These are phyloP conservation scores for Talaromyces borbonicus DNA, from an alignment of 495 filamentous ascomycete species.

Conservation along the genomic window DNA sequence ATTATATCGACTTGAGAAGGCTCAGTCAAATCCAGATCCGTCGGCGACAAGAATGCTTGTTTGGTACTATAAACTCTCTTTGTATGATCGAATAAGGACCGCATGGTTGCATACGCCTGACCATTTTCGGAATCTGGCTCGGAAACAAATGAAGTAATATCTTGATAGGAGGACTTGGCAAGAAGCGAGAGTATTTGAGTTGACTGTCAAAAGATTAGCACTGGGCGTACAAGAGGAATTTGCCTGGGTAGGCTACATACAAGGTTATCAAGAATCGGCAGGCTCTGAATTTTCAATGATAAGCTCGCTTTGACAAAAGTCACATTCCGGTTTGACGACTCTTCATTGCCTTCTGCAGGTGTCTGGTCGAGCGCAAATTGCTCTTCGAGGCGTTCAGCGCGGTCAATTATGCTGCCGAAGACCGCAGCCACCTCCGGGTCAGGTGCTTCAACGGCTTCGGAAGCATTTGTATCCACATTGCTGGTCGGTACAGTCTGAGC, in stretches of 20 bases:
- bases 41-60: constrained; percentile 58
- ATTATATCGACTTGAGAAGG: constrained; percentile 63
- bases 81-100: constrained; percentile 70
- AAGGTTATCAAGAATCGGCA: constrained; percentile 65
- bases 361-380: constrained; percentile 32
- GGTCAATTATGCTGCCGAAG: constrained; percentile 36
- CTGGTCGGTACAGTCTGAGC: background rate
- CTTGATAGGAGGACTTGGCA: constrained; percentile 56
- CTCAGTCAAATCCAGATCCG: constrained; percentile 62
- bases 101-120: constrained; percentile 71
- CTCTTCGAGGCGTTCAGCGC: constrained; percentile 37
- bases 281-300: constrained; percentile 55
- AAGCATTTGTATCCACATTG: background rate
- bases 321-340: constrained; percentile 26
- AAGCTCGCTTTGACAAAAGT: constrained; percentile 43
- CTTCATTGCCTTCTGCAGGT: constrained; percentile 19
- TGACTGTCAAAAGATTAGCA: constrained; percentile 39
- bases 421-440: constrained; percentile 8
- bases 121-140: constrained; percentile 64
- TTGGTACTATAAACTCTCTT: constrained; percentile 68
- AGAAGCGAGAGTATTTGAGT: constrained; percentile 61
- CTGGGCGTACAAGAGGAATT: background rate
- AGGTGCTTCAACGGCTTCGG: constrained; percentile 7
- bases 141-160: constrained; percentile 66
- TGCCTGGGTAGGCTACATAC: constrained; percentile 28